Conservation (phyloP, 2,329 filamentous ascomycete species). For the Cercospora citrullina region DNA sequence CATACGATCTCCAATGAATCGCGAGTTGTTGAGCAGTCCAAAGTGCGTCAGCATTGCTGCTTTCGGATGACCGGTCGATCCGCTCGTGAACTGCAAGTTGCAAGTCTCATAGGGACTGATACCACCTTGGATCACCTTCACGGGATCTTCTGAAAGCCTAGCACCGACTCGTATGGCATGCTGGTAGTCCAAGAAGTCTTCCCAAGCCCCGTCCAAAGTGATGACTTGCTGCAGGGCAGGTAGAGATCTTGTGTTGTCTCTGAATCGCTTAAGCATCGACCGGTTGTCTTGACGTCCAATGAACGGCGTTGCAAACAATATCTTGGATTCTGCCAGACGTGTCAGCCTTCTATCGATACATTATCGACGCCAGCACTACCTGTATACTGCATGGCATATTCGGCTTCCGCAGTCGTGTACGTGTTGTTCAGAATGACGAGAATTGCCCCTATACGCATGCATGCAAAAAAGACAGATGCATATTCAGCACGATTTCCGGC, state of each 20-base stretch:
- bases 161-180: constrained; percentile 46
- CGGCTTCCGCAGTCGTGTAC: constrained; percentile 71
- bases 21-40: constrained; percentile 33
- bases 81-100: constrained; percentile 73
- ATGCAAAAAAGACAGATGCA: constrained; percentile 69
- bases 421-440: constrained; percentile 81
- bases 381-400: constrained; percentile 69
- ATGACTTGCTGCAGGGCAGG: constrained; percentile 33
- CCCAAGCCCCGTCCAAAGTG: constrained; percentile 29
- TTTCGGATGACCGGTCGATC: constrained; percentile 72
- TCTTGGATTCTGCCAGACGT: constrained; percentile 59
- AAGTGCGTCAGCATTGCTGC: constrained; percentile 67
- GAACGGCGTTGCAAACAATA: constrained; percentile 70
- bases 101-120: constrained; percentile 67
- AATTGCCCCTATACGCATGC: constrained; percentile 52
- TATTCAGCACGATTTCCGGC: constrained; percentile 63
- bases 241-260: constrained; percentile 15
- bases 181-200: constrained; percentile 30
- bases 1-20: constrained; percentile 65
- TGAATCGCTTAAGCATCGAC: constrained; percentile 52
- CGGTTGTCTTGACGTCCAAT: constrained; percentile 68
- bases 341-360: background rate
- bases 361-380: constrained; percentile 46
- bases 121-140: constrained; percentile 56
- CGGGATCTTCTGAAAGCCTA: constrained; percentile 50